phyloP scores from a whole-genome alignment of 1,284 basidiomycete species.

The Microstroma glucosiphilum region DNA sequence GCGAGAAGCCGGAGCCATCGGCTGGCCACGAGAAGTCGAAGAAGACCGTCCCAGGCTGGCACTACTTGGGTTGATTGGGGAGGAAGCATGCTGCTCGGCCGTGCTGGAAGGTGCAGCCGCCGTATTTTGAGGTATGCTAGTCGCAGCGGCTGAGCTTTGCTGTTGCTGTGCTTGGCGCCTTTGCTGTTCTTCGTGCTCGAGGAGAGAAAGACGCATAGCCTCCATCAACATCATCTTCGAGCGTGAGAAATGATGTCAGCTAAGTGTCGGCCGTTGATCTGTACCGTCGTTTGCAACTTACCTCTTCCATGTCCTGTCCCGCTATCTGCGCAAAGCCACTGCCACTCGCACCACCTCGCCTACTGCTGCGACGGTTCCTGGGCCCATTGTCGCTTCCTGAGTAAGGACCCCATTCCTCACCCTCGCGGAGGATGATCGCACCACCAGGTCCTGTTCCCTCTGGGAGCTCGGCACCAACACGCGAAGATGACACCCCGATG shows the following conservation, averaged over 20 bases:
- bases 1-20: not conserved
- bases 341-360: constrained; percentile 74
- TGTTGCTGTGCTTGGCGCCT: constrained; percentile 44
- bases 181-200: constrained; percentile 68
- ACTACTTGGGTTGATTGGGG: constrained; percentile 3
- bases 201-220: constrained; percentile 87
- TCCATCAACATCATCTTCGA: constrained; percentile 92
- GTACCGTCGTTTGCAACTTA: constrained; percentile 51
- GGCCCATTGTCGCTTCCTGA: constrained; percentile 13
- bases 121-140: not conserved
- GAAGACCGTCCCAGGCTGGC: not conserved
- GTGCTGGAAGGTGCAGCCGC: not conserved
- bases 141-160: constrained; percentile 11
- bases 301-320: constrained; percentile 82
- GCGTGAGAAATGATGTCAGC: not conserved
- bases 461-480: constrained; percentile 53
- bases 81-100: constrained; percentile 10
- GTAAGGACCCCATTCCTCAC: constrained; percentile 22
- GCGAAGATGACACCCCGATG: constrained; percentile 71
- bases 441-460: constrained; percentile 44
- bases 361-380: constrained; percentile 77
- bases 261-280: not conserved
- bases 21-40: constrained; percentile 3
- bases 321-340: constrained; percentile 76
- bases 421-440: constrained; percentile 45